Evolutionary conservation across 305 asterid genomes (phyloP), one percentile per base, ranked within the genome.

Genomic region (Fraxinus ornus): DNA sequence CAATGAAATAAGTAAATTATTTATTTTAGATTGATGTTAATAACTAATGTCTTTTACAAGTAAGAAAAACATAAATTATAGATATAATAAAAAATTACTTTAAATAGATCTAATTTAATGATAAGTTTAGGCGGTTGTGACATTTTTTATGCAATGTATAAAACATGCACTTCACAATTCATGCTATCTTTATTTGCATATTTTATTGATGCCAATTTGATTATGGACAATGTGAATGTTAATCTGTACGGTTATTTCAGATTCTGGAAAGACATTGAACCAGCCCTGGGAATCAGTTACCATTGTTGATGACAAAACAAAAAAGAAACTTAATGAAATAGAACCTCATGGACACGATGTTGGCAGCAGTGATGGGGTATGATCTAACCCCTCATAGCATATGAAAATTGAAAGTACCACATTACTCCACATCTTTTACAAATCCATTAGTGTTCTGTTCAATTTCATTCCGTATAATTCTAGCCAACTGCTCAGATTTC

Each of bases 321-420:
- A 74, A 8, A 83, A 76, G 79, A 71, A 83, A 72, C 76, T 74
- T 15, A 24, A 44, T 7, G 88, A 77, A 82, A 66, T 47, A 37
- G 80, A 77, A 71, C 78, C 79, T 41, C 62, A 35, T 71, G 86
- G n/a, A 39, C 78, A 75, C 57, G 82, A 68, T 71, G 77, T 15
- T 19, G 85, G 87, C 83, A 75, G 82, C 78, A 78, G 55, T 68
- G 81, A 77, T 76, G 55, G 77, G 87, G 91, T 90, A 78, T 81
- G 85, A 75, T 81, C 47, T 33, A 21, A 52, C 28, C 47, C 47
- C 39, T 37, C 8, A 3, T 52, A 66, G 74, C 35, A 66, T 26
- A 66, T 66, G 17, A 66, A 66, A 66, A 44, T 44, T 24, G 2
- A 66, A 24, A 21, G 36, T 66, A 3, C 36, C 32, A 12, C 74